Evolutionary conservation across 2,329 filamentous ascomycete species (phyloP).

Genomic region (Aphanoascus verrucosus): DNA sequence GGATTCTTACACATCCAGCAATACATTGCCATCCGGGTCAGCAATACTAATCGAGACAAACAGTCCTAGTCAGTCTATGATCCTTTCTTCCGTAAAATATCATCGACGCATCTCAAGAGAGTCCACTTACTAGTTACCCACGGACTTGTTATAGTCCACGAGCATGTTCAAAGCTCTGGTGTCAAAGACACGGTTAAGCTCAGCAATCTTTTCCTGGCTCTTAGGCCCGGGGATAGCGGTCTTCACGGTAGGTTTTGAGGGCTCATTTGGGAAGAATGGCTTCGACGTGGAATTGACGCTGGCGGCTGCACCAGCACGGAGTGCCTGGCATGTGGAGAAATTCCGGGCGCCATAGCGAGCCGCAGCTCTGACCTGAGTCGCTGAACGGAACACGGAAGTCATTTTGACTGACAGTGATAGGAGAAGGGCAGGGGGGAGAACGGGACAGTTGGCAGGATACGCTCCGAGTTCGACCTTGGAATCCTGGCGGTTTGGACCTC

Average conservation of each 20-base stretch:
- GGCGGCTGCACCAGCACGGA: slow-evolving; percentile 11
- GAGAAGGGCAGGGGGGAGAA: not conserved
- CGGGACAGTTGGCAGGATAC: not conserved
- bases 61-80: not conserved
- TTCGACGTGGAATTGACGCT: slow-evolving; percentile 20
- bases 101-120: not conserved
- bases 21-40: slow-evolving; percentile 42
- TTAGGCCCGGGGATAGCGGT: slow-evolving; percentile 64
- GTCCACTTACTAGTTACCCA: slow-evolving; percentile 59
- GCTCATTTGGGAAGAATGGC: slow-evolving; percentile 50
- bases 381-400: slow-evolving; percentile 30
- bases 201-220: slow-evolving; percentile 56
- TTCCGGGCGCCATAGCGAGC: slow-evolving; percentile 18
- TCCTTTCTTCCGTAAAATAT: not conserved
- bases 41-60: slow-evolving; percentile 29
- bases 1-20: slow-evolving; percentile 40
- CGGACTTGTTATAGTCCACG: slow-evolving; percentile 60
- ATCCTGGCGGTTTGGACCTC: not conserved
- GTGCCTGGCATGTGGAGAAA: slow-evolving; percentile 9
- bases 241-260: slow-evolving; percentile 43
- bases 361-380: slow-evolving; percentile 26
- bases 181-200: slow-evolving; percentile 71
- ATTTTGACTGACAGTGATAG: slow-evolving; percentile 18
- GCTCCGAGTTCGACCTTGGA: not conserved
- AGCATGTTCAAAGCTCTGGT: slow-evolving; percentile 78